Evolutionary conservation across 257 asterid species (phyloP), one percentile per base, ranked within the genome.

Genomic region (Solanum medicagineum): DNA sequence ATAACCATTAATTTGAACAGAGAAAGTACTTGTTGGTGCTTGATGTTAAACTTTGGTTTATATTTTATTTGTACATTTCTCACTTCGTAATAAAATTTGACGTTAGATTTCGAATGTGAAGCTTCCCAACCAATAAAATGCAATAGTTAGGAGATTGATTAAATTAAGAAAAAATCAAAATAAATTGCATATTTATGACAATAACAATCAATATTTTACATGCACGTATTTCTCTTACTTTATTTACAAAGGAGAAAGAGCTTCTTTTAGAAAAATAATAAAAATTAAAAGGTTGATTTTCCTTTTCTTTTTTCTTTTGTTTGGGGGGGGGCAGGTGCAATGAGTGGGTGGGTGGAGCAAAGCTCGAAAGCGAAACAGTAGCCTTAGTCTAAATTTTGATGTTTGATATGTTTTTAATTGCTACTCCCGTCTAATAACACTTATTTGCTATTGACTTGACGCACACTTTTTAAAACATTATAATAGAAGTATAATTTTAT

Each of bases 381-480:
- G 6, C 6, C 6, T 36, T 36, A 36, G 6, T 36, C 42, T 36
- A 36, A 36, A 36, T 36, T 36, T 36, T 36, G 42, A 36, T 36
- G 6, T 1, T 4, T 4, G 42, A 36, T 36, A 4, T 36, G 42
- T 5, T 36, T 4, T 36, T 36, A 0, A 0, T 0, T 0, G 6
- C 7, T 36, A 4, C 7, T 36, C 4, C 4, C 42, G 42, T 36
- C 42, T 5, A 36, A 36, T 36, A 36, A 36, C 4, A 36, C 6
- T 36, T 36, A 5, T 36, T 5, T 0, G 0, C 1, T 36, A 36
- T 36, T 36, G 42, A 36, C 1, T 36, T 5, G 0, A 7, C 4
- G 42, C 42, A 36, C 6, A 36, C 1, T 36, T 36, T 4, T 36
- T 3, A 4, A 36, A 36, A 36, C 0, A 36, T 0, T 36, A 4